Base-by-base conservation (phyloP, 495 filamentous ascomycete genomes). In the Talaromyces borbonicus region DNA sequence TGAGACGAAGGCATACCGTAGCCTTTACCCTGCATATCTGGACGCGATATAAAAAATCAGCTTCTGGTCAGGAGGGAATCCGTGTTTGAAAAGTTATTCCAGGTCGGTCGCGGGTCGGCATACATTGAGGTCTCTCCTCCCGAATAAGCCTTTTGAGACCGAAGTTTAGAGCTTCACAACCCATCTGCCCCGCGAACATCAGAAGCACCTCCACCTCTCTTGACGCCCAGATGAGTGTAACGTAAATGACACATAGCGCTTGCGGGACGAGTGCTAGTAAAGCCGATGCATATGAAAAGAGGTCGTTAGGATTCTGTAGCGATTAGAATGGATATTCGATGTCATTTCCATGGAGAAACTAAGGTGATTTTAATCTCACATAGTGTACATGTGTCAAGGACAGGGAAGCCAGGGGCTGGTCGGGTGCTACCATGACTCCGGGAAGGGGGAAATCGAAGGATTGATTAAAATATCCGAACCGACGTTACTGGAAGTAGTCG, bases 1-100 rank as follows among this genome's bases (percentile, higher is more conserved):
- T 99, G 92, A 20, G 88, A 95, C 36, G 83, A 89, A n/a, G 92
- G 92, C 92, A 99, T 99, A 51, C 92, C 92, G 56, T 97, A 99
- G 49, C 92, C 92, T 62, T 95, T 95, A 29, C 84, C 84, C 48
- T 81, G 75, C 74, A 85, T 85, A 65, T 84, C 84, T 85, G 67
- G 57, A 22, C n/a, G 37, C 20, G 27, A 39, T 16, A 14, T 31
- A 38, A 15, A 45, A 43, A 14, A 46, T 30, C 36, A 36, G 33
- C 27, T 19, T 27, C 16, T 15, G 11, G 15, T 11, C n/a, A n/a
- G n/a, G n/a, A n/a, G n/a, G n/a, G n/a, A n/a, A n/a, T n/a, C n/a
- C n/a, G n/a, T n/a, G n/a, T n/a, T 41, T 20, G 23, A 14, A 40
- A 27, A 24, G 12, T 22, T 37, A 7, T 18, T 35, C 14, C 39